Conservation (phyloP, 257 asterid genomes). For the Primulina eburnea region DNA sequence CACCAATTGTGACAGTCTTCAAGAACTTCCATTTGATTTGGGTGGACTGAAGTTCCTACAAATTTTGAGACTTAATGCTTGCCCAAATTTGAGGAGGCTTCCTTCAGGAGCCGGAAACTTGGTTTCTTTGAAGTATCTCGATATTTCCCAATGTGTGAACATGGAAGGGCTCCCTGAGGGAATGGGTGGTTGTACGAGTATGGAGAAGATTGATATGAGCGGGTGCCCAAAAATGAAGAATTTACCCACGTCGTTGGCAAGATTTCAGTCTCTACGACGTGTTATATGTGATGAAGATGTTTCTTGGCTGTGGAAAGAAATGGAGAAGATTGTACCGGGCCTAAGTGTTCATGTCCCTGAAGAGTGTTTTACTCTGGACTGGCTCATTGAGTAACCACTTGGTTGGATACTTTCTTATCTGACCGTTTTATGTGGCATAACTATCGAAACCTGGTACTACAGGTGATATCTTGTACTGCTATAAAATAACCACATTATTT, state of each 20-base stretch:
- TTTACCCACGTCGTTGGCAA: conserved; percentile 51
- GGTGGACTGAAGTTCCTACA: conserved; percentile 49
- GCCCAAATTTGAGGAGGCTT: conserved; percentile 66
- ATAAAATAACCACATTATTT: too few relatives aligned
- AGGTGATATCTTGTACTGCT: background rate
- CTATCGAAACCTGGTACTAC: too few relatives aligned
- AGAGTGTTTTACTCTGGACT: conserved; percentile 73
- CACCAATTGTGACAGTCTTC: conserved; percentile 75
- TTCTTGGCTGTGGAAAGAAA: conserved; percentile 59
- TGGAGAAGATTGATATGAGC: conserved; percentile 89
- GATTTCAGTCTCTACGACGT: conserved; percentile 40
- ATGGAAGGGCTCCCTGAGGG: conserved; percentile 67
- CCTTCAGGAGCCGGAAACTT: conserved; percentile 52
- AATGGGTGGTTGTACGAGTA: conserved; percentile 55
- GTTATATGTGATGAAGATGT: conserved; percentile 79
- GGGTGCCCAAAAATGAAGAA: conserved; percentile 60
- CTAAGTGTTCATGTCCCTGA: conserved; percentile 65
- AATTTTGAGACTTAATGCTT: conserved; percentile 63
- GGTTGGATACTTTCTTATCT: too few relatives aligned
- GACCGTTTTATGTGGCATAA: too few relatives aligned
- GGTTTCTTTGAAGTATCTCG: conserved; percentile 53
- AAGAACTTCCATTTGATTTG: conserved; percentile 58
- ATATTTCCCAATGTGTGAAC: conserved; percentile 70
- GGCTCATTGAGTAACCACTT: conserved; percentile 54
- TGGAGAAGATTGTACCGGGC: conserved; percentile 51